phyloP scores from a whole-genome alignment of 176 grass and related monocot species.

The Lolium rigidum region DNA sequence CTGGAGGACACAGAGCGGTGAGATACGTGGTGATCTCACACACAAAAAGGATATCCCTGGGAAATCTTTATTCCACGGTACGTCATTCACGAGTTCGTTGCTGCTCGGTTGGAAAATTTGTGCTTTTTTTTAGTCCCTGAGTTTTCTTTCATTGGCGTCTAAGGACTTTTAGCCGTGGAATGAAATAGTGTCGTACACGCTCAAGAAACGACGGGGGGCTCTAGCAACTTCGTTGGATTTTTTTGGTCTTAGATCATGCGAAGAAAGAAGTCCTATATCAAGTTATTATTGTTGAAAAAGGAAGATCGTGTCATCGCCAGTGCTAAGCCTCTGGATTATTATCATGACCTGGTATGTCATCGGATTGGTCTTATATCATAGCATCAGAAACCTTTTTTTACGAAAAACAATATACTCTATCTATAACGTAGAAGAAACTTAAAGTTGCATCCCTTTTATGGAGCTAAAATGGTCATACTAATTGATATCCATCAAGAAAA shows the following conservation, averaged over 20 bases:
- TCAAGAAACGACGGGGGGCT: neutral
- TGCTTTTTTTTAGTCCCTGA: neutral
- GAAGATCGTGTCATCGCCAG: neutral
- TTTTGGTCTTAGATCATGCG: too few relatives aligned
- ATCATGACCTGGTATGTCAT: neutral
- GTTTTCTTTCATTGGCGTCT: neutral
- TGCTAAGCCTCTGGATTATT: neutral
- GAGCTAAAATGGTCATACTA: neutral
- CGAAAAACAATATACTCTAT: neutral
- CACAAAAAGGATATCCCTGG: neutral
- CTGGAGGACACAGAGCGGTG: neutral
- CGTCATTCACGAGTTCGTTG: constrained; percentile 20
- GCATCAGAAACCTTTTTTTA: neutral
- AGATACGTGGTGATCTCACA: constrained; percentile 32
- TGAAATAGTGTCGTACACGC: neutral
- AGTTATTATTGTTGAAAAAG: neutral
- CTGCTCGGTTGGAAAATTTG: neutral
- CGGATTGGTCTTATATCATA: neutral
- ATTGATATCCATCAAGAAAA: neutral
- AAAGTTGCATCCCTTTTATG: neutral
- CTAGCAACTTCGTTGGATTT: too few relatives aligned
- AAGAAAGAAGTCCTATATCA: neutral
- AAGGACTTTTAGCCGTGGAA: neutral
- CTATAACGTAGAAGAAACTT: neutral
- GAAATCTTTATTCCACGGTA: constrained; percentile 6